Evolutionary conservation across 805 yeast genomes (phyloP).

Genomic region (Ogataea glucozyma): DNA sequence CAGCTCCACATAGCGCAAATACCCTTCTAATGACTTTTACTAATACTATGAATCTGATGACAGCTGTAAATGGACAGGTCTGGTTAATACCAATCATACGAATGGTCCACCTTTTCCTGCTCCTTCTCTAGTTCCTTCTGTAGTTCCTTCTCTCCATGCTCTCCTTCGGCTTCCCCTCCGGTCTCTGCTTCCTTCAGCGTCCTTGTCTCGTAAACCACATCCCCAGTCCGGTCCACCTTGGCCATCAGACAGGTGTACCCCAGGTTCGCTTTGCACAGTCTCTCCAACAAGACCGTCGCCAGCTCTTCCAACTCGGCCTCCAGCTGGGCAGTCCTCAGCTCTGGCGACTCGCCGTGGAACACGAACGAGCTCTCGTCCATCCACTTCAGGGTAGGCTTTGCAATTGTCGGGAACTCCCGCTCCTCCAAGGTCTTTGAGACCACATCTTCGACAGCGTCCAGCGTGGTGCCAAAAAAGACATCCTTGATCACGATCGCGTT

Average conservation of each 20-base stretch:
- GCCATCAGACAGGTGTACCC: constrained; percentile 53
- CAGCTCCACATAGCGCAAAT: no score
- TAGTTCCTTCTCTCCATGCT: background rate
- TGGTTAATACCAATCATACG: constrained; percentile 2
- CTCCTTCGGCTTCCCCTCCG: background rate
- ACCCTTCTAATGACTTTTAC: no score
- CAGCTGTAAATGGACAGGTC: constrained; percentile 42
- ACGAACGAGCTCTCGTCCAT: constrained; percentile 43
- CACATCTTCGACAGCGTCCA: constrained; percentile 42
- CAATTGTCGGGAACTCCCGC: constrained; percentile 2
- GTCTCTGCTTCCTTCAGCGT: background rate
- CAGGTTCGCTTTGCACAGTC: constrained; percentile 41
- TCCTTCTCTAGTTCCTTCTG: background rate
- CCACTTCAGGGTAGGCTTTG: constrained; percentile 40
- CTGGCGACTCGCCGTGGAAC: constrained; percentile 39
- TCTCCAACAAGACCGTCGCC: constrained; percentile 36
- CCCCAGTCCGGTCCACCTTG: constrained; percentile 40
- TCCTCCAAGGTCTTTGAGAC: constrained; percentile 24
- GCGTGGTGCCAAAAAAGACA: constrained; percentile 53
- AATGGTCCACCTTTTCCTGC: background rate
- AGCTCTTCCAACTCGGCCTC: constrained; percentile 46
- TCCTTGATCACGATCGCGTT: constrained; percentile 59
- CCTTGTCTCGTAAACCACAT: constrained; percentile 32
- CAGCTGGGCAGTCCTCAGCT: constrained; percentile 37
- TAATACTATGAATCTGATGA: no score